These are phyloP conservation scores for Boletus vermiculosoides DNA, from an alignment of 768 basidiomycete genomes.

Conservation along the genomic window DNA sequence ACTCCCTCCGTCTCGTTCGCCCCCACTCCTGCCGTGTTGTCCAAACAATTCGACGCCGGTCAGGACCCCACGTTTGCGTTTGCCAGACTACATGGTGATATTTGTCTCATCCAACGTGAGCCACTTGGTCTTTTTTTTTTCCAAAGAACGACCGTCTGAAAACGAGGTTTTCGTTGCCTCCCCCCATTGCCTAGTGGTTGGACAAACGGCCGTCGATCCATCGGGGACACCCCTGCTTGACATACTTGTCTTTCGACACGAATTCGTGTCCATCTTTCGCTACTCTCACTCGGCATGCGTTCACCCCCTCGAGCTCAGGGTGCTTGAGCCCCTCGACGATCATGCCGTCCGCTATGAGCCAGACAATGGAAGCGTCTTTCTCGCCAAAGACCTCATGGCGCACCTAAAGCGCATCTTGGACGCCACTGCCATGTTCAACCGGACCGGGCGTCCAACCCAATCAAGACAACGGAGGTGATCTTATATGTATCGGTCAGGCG, in stretches of 20 bases:
- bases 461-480: constrained; percentile 14
- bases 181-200: constrained; percentile 5
- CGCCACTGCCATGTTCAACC: constrained; percentile 18
- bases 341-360: constrained; percentile 52
- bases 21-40: constrained; percentile 10
- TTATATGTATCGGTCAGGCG: not conserved
- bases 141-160: not conserved
- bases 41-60: constrained; percentile 13
- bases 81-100: constrained; percentile 24
- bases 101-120: constrained; percentile 32
- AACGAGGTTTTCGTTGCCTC: not conserved
- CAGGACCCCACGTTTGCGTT: constrained; percentile 38
- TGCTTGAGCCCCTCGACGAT: constrained; percentile 52
- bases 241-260: constrained; percentile 41
- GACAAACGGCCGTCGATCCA: constrained; percentile 16
- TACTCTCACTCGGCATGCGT: constrained; percentile 48
- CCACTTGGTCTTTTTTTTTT: not conserved
- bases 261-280: constrained; percentile 65
- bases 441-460: constrained; percentile 1
- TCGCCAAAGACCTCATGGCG: constrained; percentile 45
- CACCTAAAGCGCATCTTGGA: constrained; percentile 31
- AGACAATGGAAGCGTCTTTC: constrained; percentile 57
- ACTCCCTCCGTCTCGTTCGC: constrained; percentile 24
- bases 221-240: constrained; percentile 17
- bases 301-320: constrained; percentile 38